Evolutionary conservation across 371 early-diverging fungal genomes (phyloP), one percentile per base, ranked within the genome.

Genomic region (Apophysomyces elegans): DNA sequence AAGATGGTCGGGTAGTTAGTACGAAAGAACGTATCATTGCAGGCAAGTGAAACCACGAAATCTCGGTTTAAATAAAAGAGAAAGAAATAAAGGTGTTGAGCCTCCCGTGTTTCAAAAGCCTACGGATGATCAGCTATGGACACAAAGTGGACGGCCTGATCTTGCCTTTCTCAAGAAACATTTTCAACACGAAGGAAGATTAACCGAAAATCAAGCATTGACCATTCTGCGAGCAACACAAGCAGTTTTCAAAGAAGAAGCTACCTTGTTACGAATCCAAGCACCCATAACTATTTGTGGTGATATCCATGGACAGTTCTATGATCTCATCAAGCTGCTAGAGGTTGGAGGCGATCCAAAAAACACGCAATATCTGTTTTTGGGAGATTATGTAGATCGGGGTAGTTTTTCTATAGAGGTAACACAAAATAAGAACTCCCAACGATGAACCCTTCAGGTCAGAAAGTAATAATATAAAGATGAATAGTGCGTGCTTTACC

Each of bases 261-360:
- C 89, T 9, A 97, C 88, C 57, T 64, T 97, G 63, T 74, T 97
- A 57, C 91, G 93, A 54, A 86, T 96, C 38, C 90, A 88, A 66
- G 93, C 96, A 16, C 97, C 97, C 3, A 86, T 97, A 46, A 97
- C 96, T 18, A 46, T 97, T 14, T 96, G 97, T 69, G 99, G 99
- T 21, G 99, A 99, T 78, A 92, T 99, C 56, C 99, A 99, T 73
- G 99, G 99, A 6, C 99, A 99, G 75, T 99, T 90, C 77, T 96
- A 89, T 71, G 99, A 99, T 80, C 81, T 99, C 65, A 90, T 99
- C 88, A 98, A 95, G 73, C 86, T 99, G 26, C 95, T 99, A 68
- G 94, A 96, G 72, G 94, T 97, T 7, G 95, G 97, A 43, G 99
- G 99, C 14, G 88, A 92, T 70, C 98, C 99, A 35, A 87, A 88